Evolutionary conservation across 1,284 basidiomycete genomes (phyloP).

Genomic region (Heterobasidion occidentale): DNA sequence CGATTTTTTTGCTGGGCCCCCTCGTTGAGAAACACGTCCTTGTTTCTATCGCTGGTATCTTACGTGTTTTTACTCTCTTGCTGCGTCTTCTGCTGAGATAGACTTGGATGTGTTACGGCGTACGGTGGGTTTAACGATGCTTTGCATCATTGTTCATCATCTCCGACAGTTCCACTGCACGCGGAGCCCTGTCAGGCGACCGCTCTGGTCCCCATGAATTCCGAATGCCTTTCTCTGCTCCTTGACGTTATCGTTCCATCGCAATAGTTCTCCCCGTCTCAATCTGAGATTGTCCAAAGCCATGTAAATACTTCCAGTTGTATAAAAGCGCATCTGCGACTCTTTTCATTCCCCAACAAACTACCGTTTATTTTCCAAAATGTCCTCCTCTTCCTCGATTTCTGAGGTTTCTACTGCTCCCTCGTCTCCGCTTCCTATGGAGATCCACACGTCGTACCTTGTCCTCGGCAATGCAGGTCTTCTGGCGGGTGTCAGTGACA

Average conservation of each 20-base stretch:
- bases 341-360: background rate
- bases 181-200: too few relatives aligned
- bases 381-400: slow-evolving; percentile 1
- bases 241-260: background rate
- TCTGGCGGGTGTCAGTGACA: background rate
- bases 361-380: background rate
- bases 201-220: background rate
- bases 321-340: too few relatives aligned
- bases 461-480: background rate
- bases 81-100: too few relatives aligned
- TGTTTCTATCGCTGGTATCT: too few relatives aligned
- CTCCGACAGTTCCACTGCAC: too few relatives aligned
- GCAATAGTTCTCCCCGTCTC: background rate
- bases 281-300: too few relatives aligned
- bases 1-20: too few relatives aligned
- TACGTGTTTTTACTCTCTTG: too few relatives aligned
- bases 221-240: background rate
- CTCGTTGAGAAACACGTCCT: too few relatives aligned
- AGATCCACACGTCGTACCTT: background rate
- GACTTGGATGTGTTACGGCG: too few relatives aligned
- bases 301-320: background rate
- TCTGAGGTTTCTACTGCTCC: slow-evolving; percentile 2
- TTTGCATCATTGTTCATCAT: too few relatives aligned
- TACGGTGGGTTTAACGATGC: too few relatives aligned
- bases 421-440: background rate